Conservation (phyloP, 164 flowering plant genomes). For the Stephania yunnanensis region DNA sequence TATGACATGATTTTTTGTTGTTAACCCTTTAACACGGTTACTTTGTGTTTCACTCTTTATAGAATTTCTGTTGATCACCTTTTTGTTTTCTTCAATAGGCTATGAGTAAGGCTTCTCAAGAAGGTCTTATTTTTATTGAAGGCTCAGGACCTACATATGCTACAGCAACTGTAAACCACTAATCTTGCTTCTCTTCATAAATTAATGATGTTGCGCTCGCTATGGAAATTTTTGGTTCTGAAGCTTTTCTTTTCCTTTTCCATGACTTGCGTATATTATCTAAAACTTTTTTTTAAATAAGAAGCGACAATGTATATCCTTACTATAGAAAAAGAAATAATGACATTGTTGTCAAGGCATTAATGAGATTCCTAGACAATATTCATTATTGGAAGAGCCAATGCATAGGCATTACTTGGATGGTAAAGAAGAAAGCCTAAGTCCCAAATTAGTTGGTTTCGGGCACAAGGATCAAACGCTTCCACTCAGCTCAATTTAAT, state of each 20-base stretch:
- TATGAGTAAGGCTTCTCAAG: conserved; percentile 61
- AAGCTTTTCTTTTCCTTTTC: background rate
- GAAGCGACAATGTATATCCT: background rate
- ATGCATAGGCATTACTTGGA: too few species aligned
- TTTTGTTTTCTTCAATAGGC: conserved; percentile 36
- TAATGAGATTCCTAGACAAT: too few species aligned
- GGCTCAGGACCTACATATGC: conserved; percentile 97
- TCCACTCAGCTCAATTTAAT: too few species aligned
- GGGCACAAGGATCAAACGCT: too few species aligned
- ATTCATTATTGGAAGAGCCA: too few species aligned
- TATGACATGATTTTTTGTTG: background rate
- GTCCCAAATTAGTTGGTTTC: too few species aligned
- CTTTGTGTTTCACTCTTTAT: background rate
- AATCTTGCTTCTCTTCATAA: conserved; percentile 8
- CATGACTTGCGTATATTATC: background rate
- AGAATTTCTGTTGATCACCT: background rate
- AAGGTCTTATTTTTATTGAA: conserved; percentile 74
- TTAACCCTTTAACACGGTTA: background rate
- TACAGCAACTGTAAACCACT: conserved; percentile 66
- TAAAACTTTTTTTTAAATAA: background rate
- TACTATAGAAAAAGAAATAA: background rate
- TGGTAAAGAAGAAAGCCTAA: too few species aligned
- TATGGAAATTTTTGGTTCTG: background rate
- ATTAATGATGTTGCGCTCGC: background rate
- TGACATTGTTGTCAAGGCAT: too few species aligned